Evolutionary conservation across 2,329 filamentous ascomycete genomes (phyloP).

Genomic region (Penicillium sp.): DNA sequence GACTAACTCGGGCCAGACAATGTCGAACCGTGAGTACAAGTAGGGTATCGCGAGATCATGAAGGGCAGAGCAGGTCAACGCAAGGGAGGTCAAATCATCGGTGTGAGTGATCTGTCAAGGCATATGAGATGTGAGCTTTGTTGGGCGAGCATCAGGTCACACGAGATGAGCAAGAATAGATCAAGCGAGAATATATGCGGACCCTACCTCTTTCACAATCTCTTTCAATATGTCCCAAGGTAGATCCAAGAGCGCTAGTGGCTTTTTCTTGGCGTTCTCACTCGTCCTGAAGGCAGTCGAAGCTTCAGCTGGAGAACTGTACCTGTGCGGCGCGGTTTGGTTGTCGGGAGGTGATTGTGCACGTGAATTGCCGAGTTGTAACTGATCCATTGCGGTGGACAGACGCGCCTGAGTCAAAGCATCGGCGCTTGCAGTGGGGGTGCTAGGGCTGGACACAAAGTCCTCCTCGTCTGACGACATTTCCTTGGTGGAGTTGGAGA

Average conservation of each 20-base stretch:
- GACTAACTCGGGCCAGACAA: conserved; percentile 74
- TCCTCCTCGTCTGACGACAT: conserved; percentile 28
- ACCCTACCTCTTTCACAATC: conserved; percentile 65
- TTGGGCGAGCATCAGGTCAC: neutral
- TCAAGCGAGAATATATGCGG: neutral
- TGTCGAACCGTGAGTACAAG: conserved; percentile 81
- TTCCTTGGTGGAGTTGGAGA: conserved; percentile 21
- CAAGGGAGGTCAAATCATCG: conserved; percentile 73
- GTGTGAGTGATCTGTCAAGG: conserved; percentile 63
- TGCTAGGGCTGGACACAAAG: conserved; percentile 24
- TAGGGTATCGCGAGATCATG: conserved; percentile 69
- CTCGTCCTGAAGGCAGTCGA: neutral
- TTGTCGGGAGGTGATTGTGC: conserved; percentile 6
- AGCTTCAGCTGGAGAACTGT: conserved; percentile 4
- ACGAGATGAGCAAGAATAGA: neutral
- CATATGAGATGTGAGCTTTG: neutral
- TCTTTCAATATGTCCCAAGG: conserved; percentile 72
- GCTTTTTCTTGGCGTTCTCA: conserved; percentile 36
- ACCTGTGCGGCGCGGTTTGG: conserved; percentile 7
- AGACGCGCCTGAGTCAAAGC: conserved; percentile 3
- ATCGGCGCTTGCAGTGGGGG: conserved; percentile 16
- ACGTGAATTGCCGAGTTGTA: conserved; percentile 5
- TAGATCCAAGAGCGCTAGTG: conserved; percentile 64
- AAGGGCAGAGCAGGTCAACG: conserved; percentile 70
- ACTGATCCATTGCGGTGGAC: conserved; percentile 8